phyloP scores from a whole-genome alignment of 139 green algal genomes.

The Edaphochlamys debaryana region DNA sequence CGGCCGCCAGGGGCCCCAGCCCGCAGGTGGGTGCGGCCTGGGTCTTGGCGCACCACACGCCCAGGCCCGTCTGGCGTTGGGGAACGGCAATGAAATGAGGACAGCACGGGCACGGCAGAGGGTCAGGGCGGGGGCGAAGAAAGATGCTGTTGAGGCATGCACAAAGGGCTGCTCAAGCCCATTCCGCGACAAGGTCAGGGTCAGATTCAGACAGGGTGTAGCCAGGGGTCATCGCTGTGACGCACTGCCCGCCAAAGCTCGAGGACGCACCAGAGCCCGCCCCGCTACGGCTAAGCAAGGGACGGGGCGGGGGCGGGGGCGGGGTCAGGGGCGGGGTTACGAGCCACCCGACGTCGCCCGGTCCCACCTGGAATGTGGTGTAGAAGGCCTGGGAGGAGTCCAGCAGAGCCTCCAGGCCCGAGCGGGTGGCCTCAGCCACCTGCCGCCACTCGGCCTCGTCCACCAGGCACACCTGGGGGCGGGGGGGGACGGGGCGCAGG shows the following conservation, averaged over 20 bases:
- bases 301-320: too few relatives aligned
- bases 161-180: too few relatives aligned
- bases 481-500: too few relatives aligned
- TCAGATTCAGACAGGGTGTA: too few relatives aligned
- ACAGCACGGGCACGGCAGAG: neutral
- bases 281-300: too few relatives aligned
- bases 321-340: too few relatives aligned
- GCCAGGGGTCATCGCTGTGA: too few relatives aligned
- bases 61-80: slow-evolving; percentile 10
- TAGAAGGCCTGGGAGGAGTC: slow-evolving; percentile 18
- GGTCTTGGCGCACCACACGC: slow-evolving; percentile 33
- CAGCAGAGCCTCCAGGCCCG: neutral
- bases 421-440: neutral
- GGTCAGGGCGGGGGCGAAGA: neutral
- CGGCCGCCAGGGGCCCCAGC: slow-evolving; percentile 12
- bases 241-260: too few relatives aligned
- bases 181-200: too few relatives aligned
- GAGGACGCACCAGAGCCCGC: too few relatives aligned
- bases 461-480: slow-evolving; percentile 3
- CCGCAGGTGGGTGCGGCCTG: slow-evolving; percentile 21
- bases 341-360: too few relatives aligned
- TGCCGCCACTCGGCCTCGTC: slow-evolving; percentile 24
- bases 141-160: neutral
- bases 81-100: too few relatives aligned
- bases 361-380: slow-evolving; percentile 21